Evolutionary conservation across 352 stramenopile species (phyloP).

Genomic region (Pseudoperonospora humuli): DNA sequence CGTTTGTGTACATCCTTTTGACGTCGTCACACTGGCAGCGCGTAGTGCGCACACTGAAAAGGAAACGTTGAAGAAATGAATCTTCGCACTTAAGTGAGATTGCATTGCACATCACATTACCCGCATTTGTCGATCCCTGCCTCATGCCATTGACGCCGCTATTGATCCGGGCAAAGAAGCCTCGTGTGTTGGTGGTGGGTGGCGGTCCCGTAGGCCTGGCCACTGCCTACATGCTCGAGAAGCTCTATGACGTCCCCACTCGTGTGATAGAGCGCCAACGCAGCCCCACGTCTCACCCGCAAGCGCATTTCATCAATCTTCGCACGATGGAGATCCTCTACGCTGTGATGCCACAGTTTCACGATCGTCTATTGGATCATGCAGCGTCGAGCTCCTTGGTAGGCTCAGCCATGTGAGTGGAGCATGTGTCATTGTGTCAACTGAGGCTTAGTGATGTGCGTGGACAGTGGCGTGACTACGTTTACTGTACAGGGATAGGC

Average conservation of each 20-base stretch:
- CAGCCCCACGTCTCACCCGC: conserved; percentile 79
- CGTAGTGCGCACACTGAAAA: no score
- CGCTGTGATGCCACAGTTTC: conserved; percentile 56
- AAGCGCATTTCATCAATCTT: conserved; percentile 94
- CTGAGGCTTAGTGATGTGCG: conserved; percentile 3
- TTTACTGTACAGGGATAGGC: conserved; percentile 72
- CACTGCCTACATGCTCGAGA: conserved; percentile 60
- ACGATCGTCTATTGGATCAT: conserved; percentile 54
- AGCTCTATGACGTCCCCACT: conserved; percentile 57
- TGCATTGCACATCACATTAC: no score
- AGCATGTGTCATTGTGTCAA: no score
- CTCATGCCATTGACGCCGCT: conserved; percentile 11
- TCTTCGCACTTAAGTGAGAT: neutral
- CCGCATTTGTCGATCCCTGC: no score
- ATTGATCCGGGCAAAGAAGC: conserved; percentile 7
- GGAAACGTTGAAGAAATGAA: no score
- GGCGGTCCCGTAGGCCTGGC: conserved; percentile 63
- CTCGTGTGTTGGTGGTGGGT: conserved; percentile 66
- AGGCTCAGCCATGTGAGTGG: no score
- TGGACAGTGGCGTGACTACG: conserved; percentile 73
- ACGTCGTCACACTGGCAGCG: no score
- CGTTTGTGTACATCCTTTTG: no score
- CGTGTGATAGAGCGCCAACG: conserved; percentile 73
- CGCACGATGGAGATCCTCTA: conserved; percentile 91
- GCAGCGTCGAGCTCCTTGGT: conserved; percentile 60